Base-by-base conservation (phyloP, 2,329 filamentous ascomycete genomes). In the Seiridium cupressi region DNA sequence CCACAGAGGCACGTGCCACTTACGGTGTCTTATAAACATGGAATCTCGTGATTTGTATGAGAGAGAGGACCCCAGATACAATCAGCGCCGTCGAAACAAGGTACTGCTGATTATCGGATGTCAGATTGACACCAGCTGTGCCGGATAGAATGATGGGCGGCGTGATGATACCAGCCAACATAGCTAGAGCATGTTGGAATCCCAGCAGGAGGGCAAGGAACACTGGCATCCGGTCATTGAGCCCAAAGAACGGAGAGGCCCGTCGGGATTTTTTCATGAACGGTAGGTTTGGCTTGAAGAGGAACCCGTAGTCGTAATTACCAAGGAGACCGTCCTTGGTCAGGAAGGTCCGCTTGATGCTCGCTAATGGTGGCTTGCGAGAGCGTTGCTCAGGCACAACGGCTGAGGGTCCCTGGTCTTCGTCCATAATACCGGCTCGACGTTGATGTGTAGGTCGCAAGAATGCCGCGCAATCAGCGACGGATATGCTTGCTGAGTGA, bases 291-390 rank as follows among this genome's bases (percentile, higher is more conserved):
- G 86, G 91, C 31, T 79, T 86, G 81, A 97, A 96, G 46, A 97
- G 87, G 70, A 93, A 95, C 42, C 74, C 90, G 82, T 97, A 97
- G 81, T 97, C 90, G 75, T 97, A 97, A 68, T 87, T 82, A 63
- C 93, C 93, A 59, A 97, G 75, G 34, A 97, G 82, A 10, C 93
- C 93, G 1, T 93, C 83, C 62, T 80, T 87, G 51, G 84, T 86
- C 58, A 81, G 74, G 64, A 86, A 81, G 5, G 77, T 75, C 61
- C 75, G 76, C 66, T 70, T 77, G 59, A 76, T 32, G 48, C 64
- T 47, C 38, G 63, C 64, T 10, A 77, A 36, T 26, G 69, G 68
- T 55, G 72, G 66, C 57, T 65, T 68, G n/a, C 77, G 55, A 13
- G 70, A 72, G 60, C 65, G 72, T 58, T 69, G 63, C 55, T 72